Percentiles rank a stretch among this genome's conserved stretches.
Evolutionary conservation across 2,329 filamentous ascomycete genomes (phyloP).

Genomic region (Tolypocladium sp.): DNA sequence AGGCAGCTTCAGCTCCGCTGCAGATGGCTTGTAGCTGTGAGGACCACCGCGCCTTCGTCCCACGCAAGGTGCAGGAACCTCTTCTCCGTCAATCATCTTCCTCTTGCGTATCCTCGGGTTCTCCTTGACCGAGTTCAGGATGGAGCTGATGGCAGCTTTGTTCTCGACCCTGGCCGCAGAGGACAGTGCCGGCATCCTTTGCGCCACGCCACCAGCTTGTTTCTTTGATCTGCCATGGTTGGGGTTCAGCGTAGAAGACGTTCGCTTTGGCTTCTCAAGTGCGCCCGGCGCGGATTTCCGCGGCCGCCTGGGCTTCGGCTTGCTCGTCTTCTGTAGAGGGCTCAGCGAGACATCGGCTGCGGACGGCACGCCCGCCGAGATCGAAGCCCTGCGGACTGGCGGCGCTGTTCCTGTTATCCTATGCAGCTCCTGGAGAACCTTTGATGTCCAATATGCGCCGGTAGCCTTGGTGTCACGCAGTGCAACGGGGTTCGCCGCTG

Average conservation of each 20-base stretch:
- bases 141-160: slow-evolving; percentile 25
- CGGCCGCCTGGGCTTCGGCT: slow-evolving; percentile 18
- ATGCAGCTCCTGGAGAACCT: slow-evolving; percentile 30
- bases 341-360: background rate
- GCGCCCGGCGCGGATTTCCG: slow-evolving; percentile 31
- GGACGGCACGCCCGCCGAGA: slow-evolving; percentile 5
- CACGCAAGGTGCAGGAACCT: slow-evolving; percentile 12
- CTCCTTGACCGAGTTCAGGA: slow-evolving; percentile 41
- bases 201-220: background rate
- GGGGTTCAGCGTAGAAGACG: slow-evolving; percentile 24
- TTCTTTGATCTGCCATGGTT: slow-evolving; percentile 23
- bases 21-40: background rate
- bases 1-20: slow-evolving; percentile 15
- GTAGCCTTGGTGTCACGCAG: slow-evolving; percentile 36
- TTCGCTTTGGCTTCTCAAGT: slow-evolving; percentile 18
- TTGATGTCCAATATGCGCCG: slow-evolving; percentile 33
- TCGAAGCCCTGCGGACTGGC: slow-evolving; percentile 8
- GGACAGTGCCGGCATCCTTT: slow-evolving; percentile 1
- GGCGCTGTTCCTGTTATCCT: slow-evolving; percentile 20
- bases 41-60: slow-evolving; percentile 6
- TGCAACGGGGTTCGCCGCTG: slow-evolving; percentile 29
- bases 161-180: slow-evolving; percentile 1
- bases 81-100: slow-evolving; percentile 34
- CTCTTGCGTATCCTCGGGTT: slow-evolving; percentile 37
- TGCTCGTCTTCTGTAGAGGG: slow-evolving; percentile 6